Evolutionary conservation across 306 rosid genomes (phyloP), one percentile per base, ranked within the genome.

Genomic region (Psophocarpus tetragonolobus): DNA sequence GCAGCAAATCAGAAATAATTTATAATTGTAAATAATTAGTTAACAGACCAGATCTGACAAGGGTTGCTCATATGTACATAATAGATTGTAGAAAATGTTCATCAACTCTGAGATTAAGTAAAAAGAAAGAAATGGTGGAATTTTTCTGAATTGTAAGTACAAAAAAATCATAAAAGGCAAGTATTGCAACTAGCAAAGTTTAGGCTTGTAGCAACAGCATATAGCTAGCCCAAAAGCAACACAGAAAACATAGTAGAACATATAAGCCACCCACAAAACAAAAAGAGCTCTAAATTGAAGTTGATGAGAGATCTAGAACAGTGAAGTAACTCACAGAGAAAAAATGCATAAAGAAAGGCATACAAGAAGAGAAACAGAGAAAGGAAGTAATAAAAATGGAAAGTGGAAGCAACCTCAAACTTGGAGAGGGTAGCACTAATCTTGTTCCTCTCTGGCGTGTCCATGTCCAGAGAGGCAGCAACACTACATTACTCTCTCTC

Each of bases 391-490:
- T 39, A 21, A 38, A 3, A 30, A 6, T 8, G 24, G 2, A 32
- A 57, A 24, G n/a, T 0, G 32, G 41, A 73, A 32, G 64, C 4
- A 64, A 91, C 98, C 96, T 94, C 93, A 68, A 91, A 86, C 50
- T 77, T 79, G 29, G 94, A 66, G 47, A 58, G 44, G 27, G 98
- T 56, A 60, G 94, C 29, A 69, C 84, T 90, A 88, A 91, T 83
- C 89, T 81, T 86, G 83, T 79, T 90, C 84, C 89, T 91, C 89
- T 94, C 97, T 29, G 98, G 98, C 4, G 98, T 91, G 81, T 90
- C 97, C 98, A 94, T 93, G 29, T 79, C 84, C 81, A 79, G 82
- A 87, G 82, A 72, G 71, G 68, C 35, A 69, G 73, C 84, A 50
- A 35, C 76, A 50, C 71, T 48, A 27, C 86, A 83, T 68, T 4